A percentile compares a stretch with the other conserved stretches of the same genome.
phyloP scores from a whole-genome alignment of 768 basidiomycete species.

The Serendipita sp. region DNA sequence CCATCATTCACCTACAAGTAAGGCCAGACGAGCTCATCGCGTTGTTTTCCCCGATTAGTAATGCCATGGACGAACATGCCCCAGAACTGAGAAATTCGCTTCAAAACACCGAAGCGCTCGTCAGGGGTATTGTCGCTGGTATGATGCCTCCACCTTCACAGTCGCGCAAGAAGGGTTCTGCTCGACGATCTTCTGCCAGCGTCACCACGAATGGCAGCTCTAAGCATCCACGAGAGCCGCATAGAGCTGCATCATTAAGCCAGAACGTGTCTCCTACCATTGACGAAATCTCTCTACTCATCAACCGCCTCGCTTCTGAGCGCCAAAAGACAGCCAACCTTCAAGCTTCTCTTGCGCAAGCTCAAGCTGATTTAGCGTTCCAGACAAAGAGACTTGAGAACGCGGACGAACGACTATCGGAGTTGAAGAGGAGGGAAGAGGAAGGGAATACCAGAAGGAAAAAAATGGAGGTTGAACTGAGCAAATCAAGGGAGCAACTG shows the following conservation, averaged over 20 bases:
- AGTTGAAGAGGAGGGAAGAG: not conserved
- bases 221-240: not conserved
- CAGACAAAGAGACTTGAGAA: not conserved
- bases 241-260: not conserved
- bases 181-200: not conserved
- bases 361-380: not conserved
- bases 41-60: not conserved
- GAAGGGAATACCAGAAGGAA: not conserved
- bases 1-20: not conserved
- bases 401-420: not conserved
- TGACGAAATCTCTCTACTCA: conserved; percentile 1
- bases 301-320: not conserved
- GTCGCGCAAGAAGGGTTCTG: not conserved
- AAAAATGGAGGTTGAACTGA: not conserved
- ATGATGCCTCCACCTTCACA: not conserved
- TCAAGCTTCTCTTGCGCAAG: not conserved
- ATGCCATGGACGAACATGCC: conserved; percentile 4
- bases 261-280: not conserved
- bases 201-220: not conserved
- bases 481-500: not conserved
- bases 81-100: not conserved
- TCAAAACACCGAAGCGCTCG: not conserved
- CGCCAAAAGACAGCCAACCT: conserved; percentile 4
- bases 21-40: no score
- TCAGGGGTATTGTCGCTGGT: not conserved